Evolutionary conservation across 1,284 basidiomycete species (phyloP), one percentile per base, ranked within the genome.

Genomic region (Wallemia ichthyophaga): DNA sequence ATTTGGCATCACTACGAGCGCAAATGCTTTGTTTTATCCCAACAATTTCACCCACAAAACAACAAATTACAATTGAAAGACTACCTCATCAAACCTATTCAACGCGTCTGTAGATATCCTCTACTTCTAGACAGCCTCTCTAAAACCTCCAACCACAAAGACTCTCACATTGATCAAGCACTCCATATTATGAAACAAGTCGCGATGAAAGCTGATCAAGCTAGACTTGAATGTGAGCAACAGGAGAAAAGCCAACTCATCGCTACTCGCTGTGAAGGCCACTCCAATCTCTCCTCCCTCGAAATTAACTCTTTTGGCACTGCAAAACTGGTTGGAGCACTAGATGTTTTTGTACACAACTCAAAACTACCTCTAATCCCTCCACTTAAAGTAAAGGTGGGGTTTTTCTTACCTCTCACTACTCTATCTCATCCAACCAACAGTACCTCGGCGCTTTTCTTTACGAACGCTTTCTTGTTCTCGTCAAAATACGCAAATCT

Each of bases 21-120:
- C 9, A 25, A 21, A 15, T 56, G 55, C 55, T 26, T 27, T 15
- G 15, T 26, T 9, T 24, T 7, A 17, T 27, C 27, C 19, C 55
- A 25, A 17, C 55, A 25, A 24, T 48, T 11, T 21, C 19, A 56
- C 19, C 24, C 27, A 13, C 25, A 25, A 17, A 26, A 25, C 27
- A 25, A 31, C 11, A 55, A 69, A n/a, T 63, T 71, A 9, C 68
- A 69, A 56, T 76, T 88, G 58, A 73, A 78, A 64, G 86, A 91
- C 69, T 84, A 86, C 67, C 74, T 91, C 70, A 89, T 91, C 70
- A 85, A 89, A 69, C 87, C 87, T 27, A 83, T 92, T 5, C 87
- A 91, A 66, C 78, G 86, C n/a, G 75, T 91, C 57, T 78, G 88
- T 64, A 94, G 92, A 68, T 95, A 95, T 67, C 82, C 89, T 0